Evolutionary conservation across 139 green algal genomes (phyloP).

Genomic region (Coccomyxa sp.): DNA sequence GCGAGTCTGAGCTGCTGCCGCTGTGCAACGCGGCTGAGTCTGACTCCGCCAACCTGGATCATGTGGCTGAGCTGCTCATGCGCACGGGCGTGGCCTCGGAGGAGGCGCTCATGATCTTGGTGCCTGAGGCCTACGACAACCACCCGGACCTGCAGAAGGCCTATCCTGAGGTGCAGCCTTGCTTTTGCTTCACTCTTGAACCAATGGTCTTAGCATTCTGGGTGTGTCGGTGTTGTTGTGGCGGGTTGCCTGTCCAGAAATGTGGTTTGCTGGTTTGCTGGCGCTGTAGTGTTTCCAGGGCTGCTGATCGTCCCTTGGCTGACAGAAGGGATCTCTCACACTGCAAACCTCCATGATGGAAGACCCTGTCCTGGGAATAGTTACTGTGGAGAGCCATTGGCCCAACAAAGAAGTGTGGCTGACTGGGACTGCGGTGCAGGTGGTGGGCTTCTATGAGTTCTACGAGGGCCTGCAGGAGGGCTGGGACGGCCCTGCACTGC

Average conservation of each 20-base stretch:
- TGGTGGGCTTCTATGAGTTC: conserved; percentile 91
- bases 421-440: conserved; percentile 15
- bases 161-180: conserved; percentile 84
- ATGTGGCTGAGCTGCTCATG: conserved; percentile 90
- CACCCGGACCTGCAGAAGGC: conserved; percentile 79
- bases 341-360: too few species aligned
- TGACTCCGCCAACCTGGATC: conserved; percentile 97
- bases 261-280: too few species aligned
- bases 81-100: conserved; percentile 63
- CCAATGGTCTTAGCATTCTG: too few species aligned
- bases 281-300: too few species aligned
- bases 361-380: too few species aligned
- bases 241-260: too few species aligned
- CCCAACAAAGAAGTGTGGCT: too few species aligned
- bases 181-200: too few species aligned
- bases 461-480: conserved; percentile 97
- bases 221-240: too few species aligned
- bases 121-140: conserved; percentile 92
- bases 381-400: too few species aligned
- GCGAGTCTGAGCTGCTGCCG: conserved; percentile 86
- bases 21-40: conserved; percentile 76
- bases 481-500: conserved; percentile 96
- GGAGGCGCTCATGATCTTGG: conserved; percentile 95
- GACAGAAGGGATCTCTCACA: too few species aligned
- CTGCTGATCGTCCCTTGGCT: too few species aligned